Percentiles rank a stretch among this genome's conserved stretches.
phyloP scores from a whole-genome alignment of 345 rosid genomes.

The Citrus trifoliata region DNA sequence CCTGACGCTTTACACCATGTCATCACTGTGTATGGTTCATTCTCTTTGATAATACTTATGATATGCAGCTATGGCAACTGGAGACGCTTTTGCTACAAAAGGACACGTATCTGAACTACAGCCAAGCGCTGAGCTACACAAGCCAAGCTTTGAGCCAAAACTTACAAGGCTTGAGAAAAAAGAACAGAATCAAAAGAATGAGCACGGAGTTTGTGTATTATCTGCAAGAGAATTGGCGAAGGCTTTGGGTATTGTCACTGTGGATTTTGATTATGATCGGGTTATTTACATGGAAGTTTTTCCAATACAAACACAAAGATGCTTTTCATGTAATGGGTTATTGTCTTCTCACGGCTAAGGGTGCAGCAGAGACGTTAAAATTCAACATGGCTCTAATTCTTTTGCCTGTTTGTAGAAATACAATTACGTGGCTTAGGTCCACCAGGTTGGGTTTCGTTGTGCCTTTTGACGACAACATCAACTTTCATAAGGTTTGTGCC shows the following conservation, averaged over 20 bases:
- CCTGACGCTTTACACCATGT: constrained; percentile 15
- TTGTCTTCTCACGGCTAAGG: constrained; percentile 90
- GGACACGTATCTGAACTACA: constrained; percentile 92
- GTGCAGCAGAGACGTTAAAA: constrained; percentile 93
- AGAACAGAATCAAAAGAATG: constrained; percentile 49
- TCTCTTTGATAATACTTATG: not conserved
- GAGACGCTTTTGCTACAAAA: constrained; percentile 95
- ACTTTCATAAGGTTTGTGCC: constrained; percentile 81
- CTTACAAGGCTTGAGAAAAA: constrained; percentile 76
- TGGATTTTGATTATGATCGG: constrained; percentile 88
- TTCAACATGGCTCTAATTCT: constrained; percentile 97
- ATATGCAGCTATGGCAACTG: constrained; percentile 89
- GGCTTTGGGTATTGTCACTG: constrained; percentile 80
- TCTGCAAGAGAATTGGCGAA: constrained; percentile 84
- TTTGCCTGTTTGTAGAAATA: constrained; percentile 94
- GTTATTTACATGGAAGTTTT: constrained; percentile 85
- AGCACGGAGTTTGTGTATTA: constrained; percentile 53
- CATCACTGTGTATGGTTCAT: not conserved
- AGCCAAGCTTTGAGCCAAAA: constrained; percentile 99
- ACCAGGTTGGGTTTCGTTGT: constrained; percentile 66
- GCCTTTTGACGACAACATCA: constrained; percentile 98
- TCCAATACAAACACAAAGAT: constrained; percentile 66
- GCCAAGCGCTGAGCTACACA: constrained; percentile 95
- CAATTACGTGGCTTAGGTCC: constrained; percentile 90
- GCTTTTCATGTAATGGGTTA: constrained; percentile 86